Evolutionary conservation across 2,329 filamentous ascomycete genomes (phyloP).

Genomic region (Colletotrichum viniferum): DNA sequence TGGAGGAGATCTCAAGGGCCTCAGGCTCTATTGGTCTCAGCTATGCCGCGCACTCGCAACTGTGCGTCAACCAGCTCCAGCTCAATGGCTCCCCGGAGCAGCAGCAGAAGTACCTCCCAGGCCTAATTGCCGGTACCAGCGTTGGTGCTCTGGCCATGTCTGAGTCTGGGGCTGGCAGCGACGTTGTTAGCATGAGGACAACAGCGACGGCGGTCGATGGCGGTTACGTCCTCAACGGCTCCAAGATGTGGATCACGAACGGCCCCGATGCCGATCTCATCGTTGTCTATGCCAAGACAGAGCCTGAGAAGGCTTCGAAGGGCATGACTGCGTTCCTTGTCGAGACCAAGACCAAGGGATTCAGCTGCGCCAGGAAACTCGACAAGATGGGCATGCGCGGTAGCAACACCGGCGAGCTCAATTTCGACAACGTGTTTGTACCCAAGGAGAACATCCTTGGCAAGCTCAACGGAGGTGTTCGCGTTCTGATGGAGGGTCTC

Average conservation of each 20-base stretch:
- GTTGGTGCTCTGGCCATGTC: conserved; percentile 95
- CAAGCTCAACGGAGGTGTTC: conserved; percentile 78
- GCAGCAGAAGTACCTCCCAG: conserved; percentile 81
- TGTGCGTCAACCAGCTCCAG: conserved; percentile 96
- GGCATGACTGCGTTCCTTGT: conserved; percentile 97
- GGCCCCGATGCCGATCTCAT: conserved; percentile 92
- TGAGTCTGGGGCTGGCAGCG: conserved; percentile 86
- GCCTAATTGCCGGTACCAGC: conserved; percentile 77
- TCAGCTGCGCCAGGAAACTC: conserved; percentile 86
- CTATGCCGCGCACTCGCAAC: conserved; percentile 93
- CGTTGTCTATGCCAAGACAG: conserved; percentile 96
- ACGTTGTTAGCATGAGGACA: conserved; percentile 96
- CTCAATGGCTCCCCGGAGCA: conserved; percentile 83
- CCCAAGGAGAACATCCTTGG: conserved; percentile 83
- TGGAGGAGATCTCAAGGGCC: conserved; percentile 92
- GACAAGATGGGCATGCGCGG: conserved; percentile 99
- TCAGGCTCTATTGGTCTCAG: conserved; percentile 85
- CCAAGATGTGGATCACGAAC: conserved; percentile 99
- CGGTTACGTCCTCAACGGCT: conserved; percentile 84
- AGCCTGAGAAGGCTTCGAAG: conserved; percentile 78
- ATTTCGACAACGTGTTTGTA: conserved; percentile 91
- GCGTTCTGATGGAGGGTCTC: conserved; percentile 93
- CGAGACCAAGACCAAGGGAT: conserved; percentile 72
- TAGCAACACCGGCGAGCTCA: conserved; percentile 92
- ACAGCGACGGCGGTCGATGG: conserved; percentile 81